phyloP scores from a whole-genome alignment of 805 yeast genomes.

The Kluyveromyces lactis region DNA sequence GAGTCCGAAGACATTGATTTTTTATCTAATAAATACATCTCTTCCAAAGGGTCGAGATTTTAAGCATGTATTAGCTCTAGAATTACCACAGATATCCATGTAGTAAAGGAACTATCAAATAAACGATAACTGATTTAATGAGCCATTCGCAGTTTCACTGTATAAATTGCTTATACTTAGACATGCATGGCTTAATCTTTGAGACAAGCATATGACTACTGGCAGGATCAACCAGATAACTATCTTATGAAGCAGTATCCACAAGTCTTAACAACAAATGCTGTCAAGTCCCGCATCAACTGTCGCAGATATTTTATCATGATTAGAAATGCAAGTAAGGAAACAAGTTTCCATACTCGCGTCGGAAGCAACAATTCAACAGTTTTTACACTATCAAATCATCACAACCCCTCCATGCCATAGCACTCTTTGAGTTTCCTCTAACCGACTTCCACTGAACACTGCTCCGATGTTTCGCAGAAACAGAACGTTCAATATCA shows the following conservation, averaged over 20 bases:
- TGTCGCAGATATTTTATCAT: neutral
- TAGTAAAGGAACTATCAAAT: slow-evolving; percentile 40
- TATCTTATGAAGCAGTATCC: slow-evolving; percentile 11
- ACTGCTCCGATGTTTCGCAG: slow-evolving; percentile 20
- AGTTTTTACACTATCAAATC: slow-evolving; percentile 12
- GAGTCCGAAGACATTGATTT: slow-evolving; percentile 38
- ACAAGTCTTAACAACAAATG: slow-evolving; percentile 1
- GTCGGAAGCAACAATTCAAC: slow-evolving; percentile 4
- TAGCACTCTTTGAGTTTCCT: slow-evolving; percentile 28
- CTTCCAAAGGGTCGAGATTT: slow-evolving; percentile 33
- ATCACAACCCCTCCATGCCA: slow-evolving; percentile 16
- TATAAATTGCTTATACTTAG: slow-evolving; percentile 40
- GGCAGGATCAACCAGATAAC: slow-evolving; percentile 45
- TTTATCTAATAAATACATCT: slow-evolving; percentile 40
- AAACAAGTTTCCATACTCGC: neutral
- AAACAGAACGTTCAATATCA: slow-evolving; percentile 20
- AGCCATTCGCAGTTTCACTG: slow-evolving; percentile 45
- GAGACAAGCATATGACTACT: slow-evolving; percentile 46
- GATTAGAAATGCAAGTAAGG: neutral
- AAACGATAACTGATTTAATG: slow-evolving; percentile 43
- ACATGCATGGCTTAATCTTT: slow-evolving; percentile 43
- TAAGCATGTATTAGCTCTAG: slow-evolving; percentile 43
- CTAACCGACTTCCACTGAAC: slow-evolving; percentile 24
- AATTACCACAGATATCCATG: slow-evolving; percentile 42
- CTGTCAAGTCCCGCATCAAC: neutral